These are phyloP conservation scores for Fusarium sp. DNA, from an alignment of 2,329 filamentous ascomycete genomes.

Conservation along the genomic window DNA sequence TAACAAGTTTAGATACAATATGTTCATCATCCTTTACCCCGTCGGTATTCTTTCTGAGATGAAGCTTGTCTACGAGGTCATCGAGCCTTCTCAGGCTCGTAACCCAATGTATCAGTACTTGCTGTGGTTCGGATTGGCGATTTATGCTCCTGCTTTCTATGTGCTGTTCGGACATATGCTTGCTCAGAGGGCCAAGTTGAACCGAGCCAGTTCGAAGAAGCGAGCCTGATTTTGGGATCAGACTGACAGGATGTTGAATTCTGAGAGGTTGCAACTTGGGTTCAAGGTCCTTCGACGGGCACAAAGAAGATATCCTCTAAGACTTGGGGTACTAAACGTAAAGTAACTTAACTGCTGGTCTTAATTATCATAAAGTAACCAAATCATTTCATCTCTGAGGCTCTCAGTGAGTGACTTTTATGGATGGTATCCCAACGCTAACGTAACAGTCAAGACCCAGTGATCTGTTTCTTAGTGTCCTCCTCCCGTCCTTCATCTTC, in stretches of 20 bases:
- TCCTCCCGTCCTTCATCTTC: neutral
- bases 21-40: slow-evolving; percentile 34
- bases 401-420: no score
- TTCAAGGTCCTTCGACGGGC: no score
- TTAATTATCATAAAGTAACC: neutral
- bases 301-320: no score
- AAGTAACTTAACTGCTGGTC: fast-evolving
- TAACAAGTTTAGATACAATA: slow-evolving; percentile 24
- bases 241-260: no score
- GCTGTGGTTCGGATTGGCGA: slow-evolving; percentile 28
- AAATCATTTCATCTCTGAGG: neutral
- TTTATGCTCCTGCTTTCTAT: slow-evolving; percentile 35
- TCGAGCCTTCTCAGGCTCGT: slow-evolving; percentile 28
- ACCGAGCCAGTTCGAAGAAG: neutral
- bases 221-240: no score
- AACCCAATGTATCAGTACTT: slow-evolving; percentile 34
- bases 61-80: slow-evolving; percentile 35
- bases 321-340: no score
- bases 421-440: no score
- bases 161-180: slow-evolving; percentile 37
- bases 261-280: no score
- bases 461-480: neutral
- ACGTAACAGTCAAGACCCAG: no score
- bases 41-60: slow-evolving; percentile 36
- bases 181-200: slow-evolving; percentile 32